Evolutionary conservation across 257 asterid genomes (phyloP).

Genomic region (Solanum virginianum): DNA sequence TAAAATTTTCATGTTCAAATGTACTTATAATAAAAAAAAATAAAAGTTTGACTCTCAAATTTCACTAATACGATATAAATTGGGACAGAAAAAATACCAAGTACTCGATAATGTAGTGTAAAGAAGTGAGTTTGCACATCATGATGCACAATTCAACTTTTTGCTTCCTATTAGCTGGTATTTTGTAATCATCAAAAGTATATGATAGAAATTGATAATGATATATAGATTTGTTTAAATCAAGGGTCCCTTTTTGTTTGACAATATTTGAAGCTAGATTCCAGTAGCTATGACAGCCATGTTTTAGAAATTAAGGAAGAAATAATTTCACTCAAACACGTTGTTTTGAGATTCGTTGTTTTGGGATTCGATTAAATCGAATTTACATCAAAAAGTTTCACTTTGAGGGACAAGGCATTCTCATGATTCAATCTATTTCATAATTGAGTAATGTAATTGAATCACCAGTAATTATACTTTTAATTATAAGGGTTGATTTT

Average conservation of each 20-base stretch:
- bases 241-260: not conserved
- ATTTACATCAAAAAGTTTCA: fast-evolving
- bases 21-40: no score
- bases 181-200: not conserved
- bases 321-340: not conserved
- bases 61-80: not conserved
- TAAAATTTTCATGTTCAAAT: no score
- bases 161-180: not conserved
- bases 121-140: not conserved
- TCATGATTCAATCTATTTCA: no score
- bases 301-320: not conserved
- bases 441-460: no score
- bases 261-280: not conserved
- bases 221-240: not conserved
- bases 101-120: not conserved
- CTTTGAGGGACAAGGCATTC: not conserved
- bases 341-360: no score
- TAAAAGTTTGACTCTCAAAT: no score
- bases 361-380: fast-evolving
- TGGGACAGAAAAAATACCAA: not conserved
- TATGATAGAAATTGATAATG: not conserved
- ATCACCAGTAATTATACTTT: no score
- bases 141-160: not conserved
- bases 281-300: not conserved
- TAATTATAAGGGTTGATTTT: not conserved